Conservation (phyloP, 177 flowering plant genomes). For the Tripterygium wilfordii region DNA sequence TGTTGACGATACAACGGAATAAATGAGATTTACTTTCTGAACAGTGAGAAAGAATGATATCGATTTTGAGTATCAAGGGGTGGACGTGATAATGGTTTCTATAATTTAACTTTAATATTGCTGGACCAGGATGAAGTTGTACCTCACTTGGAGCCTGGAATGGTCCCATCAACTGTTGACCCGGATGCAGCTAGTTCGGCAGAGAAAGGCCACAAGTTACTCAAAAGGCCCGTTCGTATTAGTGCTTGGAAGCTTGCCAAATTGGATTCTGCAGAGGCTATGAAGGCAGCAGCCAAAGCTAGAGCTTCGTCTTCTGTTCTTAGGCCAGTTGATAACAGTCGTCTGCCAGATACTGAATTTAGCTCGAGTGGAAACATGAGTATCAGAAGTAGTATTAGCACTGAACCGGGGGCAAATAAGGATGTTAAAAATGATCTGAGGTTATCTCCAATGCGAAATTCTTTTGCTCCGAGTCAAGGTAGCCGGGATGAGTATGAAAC, state of each 20-base stretch:
- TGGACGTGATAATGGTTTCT: too few species aligned
- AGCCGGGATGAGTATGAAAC: slow-evolving; percentile 82
- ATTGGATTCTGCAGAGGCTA: slow-evolving; percentile 75
- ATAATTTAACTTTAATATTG: slow-evolving; percentile 10
- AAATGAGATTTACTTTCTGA: too few species aligned
- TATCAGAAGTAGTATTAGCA: slow-evolving; percentile 69
- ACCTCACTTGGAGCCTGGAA: slow-evolving; percentile 92
- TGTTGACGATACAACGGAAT: too few species aligned
- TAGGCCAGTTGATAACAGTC: slow-evolving; percentile 68
- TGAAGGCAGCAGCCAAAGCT: slow-evolving; percentile 91
- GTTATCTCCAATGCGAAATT: slow-evolving; percentile 41
- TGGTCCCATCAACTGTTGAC: slow-evolving; percentile 89
- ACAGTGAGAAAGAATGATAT: too few species aligned
- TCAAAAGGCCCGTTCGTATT: slow-evolving; percentile 58
- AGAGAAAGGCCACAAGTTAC: slow-evolving; percentile 48
- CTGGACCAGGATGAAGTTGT: slow-evolving; percentile 92
- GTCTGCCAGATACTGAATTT: slow-evolving; percentile 44
- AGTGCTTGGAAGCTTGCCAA: slow-evolving; percentile 98
- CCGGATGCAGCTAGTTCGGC: slow-evolving; percentile 74
- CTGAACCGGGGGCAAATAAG: slow-evolving; percentile 54
- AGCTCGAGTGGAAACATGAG: slow-evolving; percentile 81
- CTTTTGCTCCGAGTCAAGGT: slow-evolving; percentile 73
- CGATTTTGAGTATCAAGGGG: too few species aligned
- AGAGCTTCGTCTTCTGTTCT: slow-evolving; percentile 95
- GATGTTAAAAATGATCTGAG: slow-evolving; percentile 44